Conservation (phyloP, 2,329 filamentous ascomycete species). For the Mycogone perniciosa region DNA sequence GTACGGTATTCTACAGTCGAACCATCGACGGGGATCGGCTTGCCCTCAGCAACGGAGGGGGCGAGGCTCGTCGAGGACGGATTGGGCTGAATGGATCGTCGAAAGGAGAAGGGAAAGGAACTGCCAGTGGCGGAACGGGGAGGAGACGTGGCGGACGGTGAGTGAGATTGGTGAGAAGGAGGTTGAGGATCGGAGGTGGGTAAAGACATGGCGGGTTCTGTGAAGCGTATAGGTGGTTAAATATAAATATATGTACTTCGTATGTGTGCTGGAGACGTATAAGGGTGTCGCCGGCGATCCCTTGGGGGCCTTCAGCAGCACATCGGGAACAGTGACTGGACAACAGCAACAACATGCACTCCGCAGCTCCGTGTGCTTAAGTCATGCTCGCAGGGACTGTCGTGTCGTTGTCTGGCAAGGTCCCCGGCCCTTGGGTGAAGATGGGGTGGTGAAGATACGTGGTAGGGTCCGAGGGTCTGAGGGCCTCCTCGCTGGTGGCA, state of each 20-base stretch:
- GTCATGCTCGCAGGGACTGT: constrained; percentile 2
- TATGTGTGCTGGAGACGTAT: constrained; percentile 9
- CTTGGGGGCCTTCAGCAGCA: constrained; percentile 11
- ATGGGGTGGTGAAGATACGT: constrained; percentile 6
- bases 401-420: constrained; percentile 11
- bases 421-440: constrained; percentile 4
- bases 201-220: constrained; percentile 10
- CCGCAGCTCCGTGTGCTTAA: constrained; percentile 11
- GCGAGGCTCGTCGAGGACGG: constrained; percentile 48
- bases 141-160: constrained; percentile 17
- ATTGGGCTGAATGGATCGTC: constrained; percentile 42
- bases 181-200: constrained; percentile 8
- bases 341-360: constrained; percentile 10
- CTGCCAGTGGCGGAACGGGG: constrained; percentile 24
- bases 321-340: constrained; percentile 10
- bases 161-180: constrained; percentile 17
- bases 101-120: constrained; percentile 43
- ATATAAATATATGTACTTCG: constrained; percentile 8
- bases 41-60: constrained; percentile 49
- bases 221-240: constrained; percentile 7
- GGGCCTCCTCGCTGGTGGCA: constrained; percentile 9
- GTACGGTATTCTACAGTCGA: constrained; percentile 50
- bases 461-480: constrained; percentile 6
- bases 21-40: constrained; percentile 50
- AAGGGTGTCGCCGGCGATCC: constrained; percentile 11